Conservation (phyloP, 2,329 filamentous ascomycete genomes). For the Corniculantispora saksenae region DNA sequence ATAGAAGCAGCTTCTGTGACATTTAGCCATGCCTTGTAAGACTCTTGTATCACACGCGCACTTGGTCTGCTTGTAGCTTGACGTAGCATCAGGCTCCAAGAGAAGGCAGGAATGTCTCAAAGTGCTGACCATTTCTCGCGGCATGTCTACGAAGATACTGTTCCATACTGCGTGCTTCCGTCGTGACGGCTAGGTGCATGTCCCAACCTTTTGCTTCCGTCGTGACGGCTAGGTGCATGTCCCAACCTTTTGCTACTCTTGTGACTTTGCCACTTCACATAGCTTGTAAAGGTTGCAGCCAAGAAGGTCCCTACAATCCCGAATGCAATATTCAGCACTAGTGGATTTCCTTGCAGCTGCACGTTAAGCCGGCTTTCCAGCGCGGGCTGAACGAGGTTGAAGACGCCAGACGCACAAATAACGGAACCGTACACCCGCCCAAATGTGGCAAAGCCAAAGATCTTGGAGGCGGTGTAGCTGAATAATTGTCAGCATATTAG, state of each 20-base stretch:
- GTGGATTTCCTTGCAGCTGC: slow-evolving; percentile 60
- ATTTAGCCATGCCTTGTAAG: too few relatives aligned
- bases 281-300: slow-evolving; percentile 3
- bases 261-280: slow-evolving; percentile 1
- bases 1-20: too few relatives aligned
- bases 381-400: slow-evolving; percentile 70
- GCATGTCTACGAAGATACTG: not conserved
- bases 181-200: not conserved
- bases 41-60: too few relatives aligned
- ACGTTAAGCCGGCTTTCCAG: slow-evolving; percentile 69
- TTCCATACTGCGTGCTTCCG: not conserved
- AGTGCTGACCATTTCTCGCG: too few relatives aligned
- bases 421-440: slow-evolving; percentile 78
- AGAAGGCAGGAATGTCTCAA: too few relatives aligned
- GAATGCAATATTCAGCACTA: slow-evolving; percentile 63
- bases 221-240: not conserved
- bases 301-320: slow-evolving; percentile 50
- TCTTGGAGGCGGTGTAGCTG: slow-evolving; percentile 47
- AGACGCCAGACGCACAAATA: slow-evolving; percentile 70
- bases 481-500: not conserved
- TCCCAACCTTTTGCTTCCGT: not conserved
- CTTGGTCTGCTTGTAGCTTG: too few relatives aligned
- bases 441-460: slow-evolving; percentile 79
- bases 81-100: too few relatives aligned
- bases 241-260: not conserved